Percentiles rank a stretch among this genome's conserved stretches.
Evolutionary conservation across 352 stramenopile genomes (phyloP).

Genomic region (Globisporangium takayamanum): DNA sequence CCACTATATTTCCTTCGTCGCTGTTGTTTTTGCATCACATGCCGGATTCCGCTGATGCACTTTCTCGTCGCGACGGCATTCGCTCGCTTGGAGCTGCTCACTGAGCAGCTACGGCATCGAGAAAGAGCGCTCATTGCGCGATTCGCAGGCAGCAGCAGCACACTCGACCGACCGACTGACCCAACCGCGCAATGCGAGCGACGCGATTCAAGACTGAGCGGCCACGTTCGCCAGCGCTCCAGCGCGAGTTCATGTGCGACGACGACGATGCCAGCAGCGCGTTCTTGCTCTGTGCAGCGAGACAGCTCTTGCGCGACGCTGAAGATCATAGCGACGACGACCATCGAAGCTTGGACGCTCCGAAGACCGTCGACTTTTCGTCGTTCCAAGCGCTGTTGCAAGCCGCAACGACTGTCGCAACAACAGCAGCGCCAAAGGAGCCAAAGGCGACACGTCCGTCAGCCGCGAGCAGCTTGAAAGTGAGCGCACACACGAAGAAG

Average conservation of each 20-base stretch:
- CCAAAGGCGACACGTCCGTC: background rate
- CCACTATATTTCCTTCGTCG: too few relatives aligned
- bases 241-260: background rate
- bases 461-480: background rate
- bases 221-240: background rate
- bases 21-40: too few relatives aligned
- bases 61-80: too few relatives aligned
- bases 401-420: background rate
- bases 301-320: background rate
- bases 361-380: background rate
- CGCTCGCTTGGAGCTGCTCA: too few relatives aligned
- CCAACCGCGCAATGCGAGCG: too few relatives aligned
- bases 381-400: constrained; percentile 7
- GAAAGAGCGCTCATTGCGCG: too few relatives aligned
- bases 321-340: background rate
- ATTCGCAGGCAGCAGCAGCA: too few relatives aligned
- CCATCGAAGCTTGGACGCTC: background rate
- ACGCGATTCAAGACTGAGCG: background rate
- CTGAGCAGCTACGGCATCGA: too few relatives aligned
- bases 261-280: background rate
- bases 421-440: too few relatives aligned
- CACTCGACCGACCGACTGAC: too few relatives aligned
- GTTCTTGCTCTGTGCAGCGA: constrained; percentile 6
- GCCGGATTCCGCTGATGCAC: too few relatives aligned
- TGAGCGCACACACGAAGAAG: constrained; percentile 5